Conservation (phyloP, 1,284 basidiomycete species). For the Sporisorium iseilematis-ciliati region DNA sequence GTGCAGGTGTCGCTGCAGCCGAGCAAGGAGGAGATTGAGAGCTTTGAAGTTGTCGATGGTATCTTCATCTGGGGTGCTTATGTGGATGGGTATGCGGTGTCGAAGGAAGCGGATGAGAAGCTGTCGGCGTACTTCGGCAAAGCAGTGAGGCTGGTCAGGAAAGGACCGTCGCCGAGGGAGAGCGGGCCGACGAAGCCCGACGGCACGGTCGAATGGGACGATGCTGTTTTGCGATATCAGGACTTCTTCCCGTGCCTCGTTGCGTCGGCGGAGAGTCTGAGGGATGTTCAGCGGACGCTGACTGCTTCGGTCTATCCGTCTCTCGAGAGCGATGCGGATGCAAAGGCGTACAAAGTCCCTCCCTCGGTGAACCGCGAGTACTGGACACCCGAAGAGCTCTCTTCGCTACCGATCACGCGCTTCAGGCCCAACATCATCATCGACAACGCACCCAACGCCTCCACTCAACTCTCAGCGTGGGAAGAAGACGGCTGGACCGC, state of each 20-base stretch:
- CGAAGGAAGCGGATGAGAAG: conserved; percentile 54
- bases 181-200: conserved; percentile 42
- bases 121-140: conserved; percentile 61
- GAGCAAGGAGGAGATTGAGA: conserved; percentile 22
- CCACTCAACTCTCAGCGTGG: conserved; percentile 44
- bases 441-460: conserved; percentile 24
- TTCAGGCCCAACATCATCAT: conserved; percentile 65
- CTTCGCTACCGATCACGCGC: conserved; percentile 49
- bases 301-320: conserved; percentile 54
- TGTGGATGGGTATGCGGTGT: conserved; percentile 62
- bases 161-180: conserved; percentile 48
- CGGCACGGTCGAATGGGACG: conserved; percentile 42
- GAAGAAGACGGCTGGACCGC: conserved; percentile 63
- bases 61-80: conserved; percentile 58
- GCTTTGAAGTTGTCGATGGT: conserved; percentile 53
- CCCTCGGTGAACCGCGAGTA: conserved; percentile 50
- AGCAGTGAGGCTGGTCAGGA: conserved; percentile 55
- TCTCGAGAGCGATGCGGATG: conserved; percentile 5
- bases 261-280: conserved; percentile 49
- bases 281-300: conserved; percentile 57
- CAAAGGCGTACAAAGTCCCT: conserved; percentile 43
- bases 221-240: conserved; percentile 44
- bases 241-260: conserved; percentile 63
- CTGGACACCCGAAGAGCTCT: conserved; percentile 59
- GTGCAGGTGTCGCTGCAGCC: conserved; percentile 54